phyloP scores from a whole-genome alignment of 2,329 filamentous ascomycete genomes.

The Ophiocordyceps polyrhachis-furcata region DNA sequence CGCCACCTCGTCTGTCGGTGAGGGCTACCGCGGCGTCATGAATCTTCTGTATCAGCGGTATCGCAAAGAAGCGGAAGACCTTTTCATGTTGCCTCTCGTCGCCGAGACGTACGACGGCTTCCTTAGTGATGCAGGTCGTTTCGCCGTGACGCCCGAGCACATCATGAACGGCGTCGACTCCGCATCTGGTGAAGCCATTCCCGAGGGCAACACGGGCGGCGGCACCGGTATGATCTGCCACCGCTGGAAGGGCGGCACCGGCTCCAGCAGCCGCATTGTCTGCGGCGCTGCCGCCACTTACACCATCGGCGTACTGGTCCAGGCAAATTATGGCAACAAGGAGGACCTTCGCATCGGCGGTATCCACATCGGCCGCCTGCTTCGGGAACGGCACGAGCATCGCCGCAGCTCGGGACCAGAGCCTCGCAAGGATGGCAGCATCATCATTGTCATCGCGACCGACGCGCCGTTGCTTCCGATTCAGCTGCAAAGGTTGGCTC shows the following conservation, averaged over 20 bases:
- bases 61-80: constrained; percentile 24
- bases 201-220: constrained; percentile 44
- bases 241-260: constrained; percentile 48
- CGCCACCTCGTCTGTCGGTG: constrained; percentile 36
- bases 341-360: constrained; percentile 38
- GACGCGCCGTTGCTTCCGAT: constrained; percentile 14
- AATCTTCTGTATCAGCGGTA: constrained; percentile 32
- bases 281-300: constrained; percentile 26
- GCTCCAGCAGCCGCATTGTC: constrained; percentile 39
- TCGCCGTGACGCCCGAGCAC: constrained; percentile 34
- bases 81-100: constrained; percentile 38
- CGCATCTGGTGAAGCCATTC: constrained; percentile 30
- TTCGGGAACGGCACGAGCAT: constrained; percentile 14
- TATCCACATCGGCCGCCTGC: constrained; percentile 39
- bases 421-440: constrained; percentile 15
- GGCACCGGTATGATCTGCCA: constrained; percentile 52
- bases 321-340: constrained; percentile 44
- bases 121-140: constrained; percentile 36
- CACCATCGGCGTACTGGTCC: constrained; percentile 42
- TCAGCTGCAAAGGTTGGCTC: constrained; percentile 28
- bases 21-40: constrained; percentile 38
- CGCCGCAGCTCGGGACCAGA: constrained; percentile 7
- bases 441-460: constrained; percentile 15
- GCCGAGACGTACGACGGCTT: constrained; percentile 46
- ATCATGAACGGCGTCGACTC: constrained; percentile 32